phyloP scores from a whole-genome alignment of 2,329 filamentous ascomycete genomes.

The Teratosphaeria nubilosa region DNA sequence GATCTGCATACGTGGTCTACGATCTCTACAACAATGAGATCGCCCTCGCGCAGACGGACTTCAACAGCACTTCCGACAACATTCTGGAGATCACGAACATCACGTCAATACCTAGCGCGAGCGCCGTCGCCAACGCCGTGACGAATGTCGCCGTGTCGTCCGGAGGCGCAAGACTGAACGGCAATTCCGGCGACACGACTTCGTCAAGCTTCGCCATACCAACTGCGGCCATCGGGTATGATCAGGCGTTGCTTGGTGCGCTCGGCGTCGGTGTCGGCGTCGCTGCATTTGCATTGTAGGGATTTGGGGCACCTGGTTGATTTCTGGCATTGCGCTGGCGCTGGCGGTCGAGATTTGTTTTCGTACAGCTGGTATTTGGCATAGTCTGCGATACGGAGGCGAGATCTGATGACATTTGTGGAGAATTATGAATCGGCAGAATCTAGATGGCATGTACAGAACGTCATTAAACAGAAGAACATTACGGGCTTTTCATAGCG shows the following conservation, averaged over 20 bases:
- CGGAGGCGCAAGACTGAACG: conserved; percentile 33
- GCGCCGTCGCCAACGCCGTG: conserved; percentile 41
- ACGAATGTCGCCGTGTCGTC: conserved; percentile 35
- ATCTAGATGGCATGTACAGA: background rate
- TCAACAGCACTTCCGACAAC: conserved; percentile 44
- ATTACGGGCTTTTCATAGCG: background rate
- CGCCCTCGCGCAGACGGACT: conserved; percentile 50
- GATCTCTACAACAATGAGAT: conserved; percentile 52
- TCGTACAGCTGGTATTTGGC: background rate
- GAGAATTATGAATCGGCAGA: background rate
- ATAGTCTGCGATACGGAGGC: background rate
- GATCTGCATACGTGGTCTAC: conserved; percentile 54
- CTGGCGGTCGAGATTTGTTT: background rate
- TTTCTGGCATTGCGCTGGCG: background rate
- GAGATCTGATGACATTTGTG: background rate
- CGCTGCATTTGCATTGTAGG: conserved; percentile 15
- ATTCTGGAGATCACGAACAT: conserved; percentile 46
- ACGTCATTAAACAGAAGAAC: background rate
- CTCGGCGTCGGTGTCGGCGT: conserved; percentile 13
- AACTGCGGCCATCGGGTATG: conserved; percentile 17
- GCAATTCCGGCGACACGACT: conserved; percentile 4
- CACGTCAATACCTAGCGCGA: conserved; percentile 43
- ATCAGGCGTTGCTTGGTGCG: conserved; percentile 17
- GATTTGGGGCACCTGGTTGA: background rate
- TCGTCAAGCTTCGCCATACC: conserved; percentile 12